Evolutionary conservation across 805 yeast genomes (phyloP).

Genomic region (Starmerella sp.): DNA sequence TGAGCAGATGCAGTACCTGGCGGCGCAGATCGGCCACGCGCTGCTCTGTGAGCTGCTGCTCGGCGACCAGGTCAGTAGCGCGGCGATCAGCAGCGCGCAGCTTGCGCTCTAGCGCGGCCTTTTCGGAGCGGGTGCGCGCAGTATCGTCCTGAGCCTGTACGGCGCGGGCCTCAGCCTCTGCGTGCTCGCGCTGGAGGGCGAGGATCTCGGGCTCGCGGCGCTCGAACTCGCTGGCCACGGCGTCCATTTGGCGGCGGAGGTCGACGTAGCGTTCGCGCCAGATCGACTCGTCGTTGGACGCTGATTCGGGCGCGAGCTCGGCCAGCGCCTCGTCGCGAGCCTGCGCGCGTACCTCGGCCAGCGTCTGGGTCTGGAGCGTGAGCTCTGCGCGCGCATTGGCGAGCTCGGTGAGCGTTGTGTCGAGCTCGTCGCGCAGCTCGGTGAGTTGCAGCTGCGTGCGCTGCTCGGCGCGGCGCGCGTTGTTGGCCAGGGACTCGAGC

Average conservation of each 20-base stretch:
- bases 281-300: slow-evolving; percentile 42
- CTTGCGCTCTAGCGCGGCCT: slow-evolving; percentile 30
- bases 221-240: slow-evolving; percentile 65
- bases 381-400: slow-evolving; percentile 23
- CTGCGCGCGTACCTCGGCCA: slow-evolving; percentile 9
- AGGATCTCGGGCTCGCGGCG: slow-evolving; percentile 62
- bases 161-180: slow-evolving; percentile 40
- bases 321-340: slow-evolving; percentile 18
- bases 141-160: slow-evolving; percentile 46
- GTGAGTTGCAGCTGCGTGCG: slow-evolving; percentile 7
- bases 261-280: slow-evolving; percentile 63
- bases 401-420: slow-evolving; percentile 10
- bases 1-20: slow-evolving; percentile 66
- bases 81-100: slow-evolving; percentile 28
- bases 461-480: slow-evolving; percentile 4
- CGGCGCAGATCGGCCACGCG: slow-evolving; percentile 64
- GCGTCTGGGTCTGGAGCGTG: slow-evolving; percentile 9
- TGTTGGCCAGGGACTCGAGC: neutral
- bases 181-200: slow-evolving; percentile 8
- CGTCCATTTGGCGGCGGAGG: slow-evolving; percentile 58
- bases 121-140: slow-evolving; percentile 32
- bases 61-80: slow-evolving; percentile 37
- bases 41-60: slow-evolving; percentile 39
- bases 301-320: slow-evolving; percentile 14
- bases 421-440: slow-evolving; percentile 13